These are phyloP conservation scores for Podospora bellae-mahoneyi DNA, from an alignment of 495 filamentous ascomycete genomes.

Conservation along the genomic window DNA sequence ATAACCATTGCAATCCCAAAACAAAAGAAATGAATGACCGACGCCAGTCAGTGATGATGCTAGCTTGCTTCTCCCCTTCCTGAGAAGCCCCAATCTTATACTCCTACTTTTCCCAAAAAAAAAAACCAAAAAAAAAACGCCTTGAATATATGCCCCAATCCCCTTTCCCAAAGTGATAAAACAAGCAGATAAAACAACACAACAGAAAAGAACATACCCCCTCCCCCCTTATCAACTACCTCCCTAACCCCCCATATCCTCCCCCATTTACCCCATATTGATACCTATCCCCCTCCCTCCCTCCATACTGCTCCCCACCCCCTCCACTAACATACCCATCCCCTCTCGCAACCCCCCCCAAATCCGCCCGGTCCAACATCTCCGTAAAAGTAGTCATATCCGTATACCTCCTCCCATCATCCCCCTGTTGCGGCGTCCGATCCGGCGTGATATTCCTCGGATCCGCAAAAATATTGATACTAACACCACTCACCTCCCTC, in stretches of 20 bases:
- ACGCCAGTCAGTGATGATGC: neutral
- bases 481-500: constrained; percentile 55
- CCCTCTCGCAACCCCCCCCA: constrained; percentile 49
- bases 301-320: neutral
- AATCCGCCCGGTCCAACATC: constrained; percentile 54
- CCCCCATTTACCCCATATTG: neutral
- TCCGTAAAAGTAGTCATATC: constrained; percentile 60
- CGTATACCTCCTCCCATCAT: constrained; percentile 20
- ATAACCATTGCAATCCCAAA: neutral
- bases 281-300: neutral
- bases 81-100: neutral
- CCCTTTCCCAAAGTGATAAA: neutral
- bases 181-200: neutral
- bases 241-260: neutral
- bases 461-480: constrained; percentile 70
- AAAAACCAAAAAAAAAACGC: neutral
- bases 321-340: constrained; percentile 33
- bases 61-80: neutral
- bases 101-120: neutral
- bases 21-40: neutral
- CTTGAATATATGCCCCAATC: neutral
- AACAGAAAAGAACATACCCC: neutral
- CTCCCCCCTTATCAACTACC: neutral
- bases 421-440: constrained; percentile 8
- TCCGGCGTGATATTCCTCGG: constrained; percentile 41